Percentiles rank a stretch among this genome's conserved stretches.
phyloP scores from a whole-genome alignment of 176 grass and related monocot species.

The Triticum aestivum region DNA sequence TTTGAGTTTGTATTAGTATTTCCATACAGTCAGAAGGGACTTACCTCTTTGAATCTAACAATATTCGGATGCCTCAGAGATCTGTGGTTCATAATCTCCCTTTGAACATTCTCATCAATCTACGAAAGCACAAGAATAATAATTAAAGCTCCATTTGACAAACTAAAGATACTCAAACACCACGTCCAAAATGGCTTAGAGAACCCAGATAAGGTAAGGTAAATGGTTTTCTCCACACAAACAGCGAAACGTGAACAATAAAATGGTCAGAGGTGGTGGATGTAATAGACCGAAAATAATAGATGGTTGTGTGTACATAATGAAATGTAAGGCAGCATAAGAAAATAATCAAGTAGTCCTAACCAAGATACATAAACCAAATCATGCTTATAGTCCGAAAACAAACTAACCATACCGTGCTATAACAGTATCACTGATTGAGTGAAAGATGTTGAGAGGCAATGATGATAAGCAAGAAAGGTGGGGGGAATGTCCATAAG shows the following conservation, averaged over 20 bases:
- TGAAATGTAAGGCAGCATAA: not conserved
- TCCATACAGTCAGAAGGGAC: not conserved
- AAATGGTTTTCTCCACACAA: not conserved
- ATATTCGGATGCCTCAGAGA: constrained; percentile 94
- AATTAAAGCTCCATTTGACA: not conserved
- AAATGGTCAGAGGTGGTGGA: not conserved
- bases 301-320: not conserved
- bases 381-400: not conserved
- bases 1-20: not conserved
- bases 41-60: constrained; percentile 93
- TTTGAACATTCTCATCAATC: constrained; percentile 98
- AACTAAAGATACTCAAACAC: constrained; percentile 17
- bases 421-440: not conserved
- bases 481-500: not conserved
- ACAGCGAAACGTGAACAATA: not conserved
- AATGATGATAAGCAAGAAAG: not conserved
- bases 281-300: not conserved
- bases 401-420: not conserved
- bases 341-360: not conserved
- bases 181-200: not conserved
- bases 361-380: not conserved
- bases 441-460: not conserved
- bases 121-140: constrained; percentile 28
- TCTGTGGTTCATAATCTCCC: constrained; percentile 98
- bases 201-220: not conserved